Percentiles rank a stretch among this genome's conserved stretches.
Evolutionary conservation across 805 yeast genomes (phyloP).

Genomic region (Metschnikowia rubicola): DNA sequence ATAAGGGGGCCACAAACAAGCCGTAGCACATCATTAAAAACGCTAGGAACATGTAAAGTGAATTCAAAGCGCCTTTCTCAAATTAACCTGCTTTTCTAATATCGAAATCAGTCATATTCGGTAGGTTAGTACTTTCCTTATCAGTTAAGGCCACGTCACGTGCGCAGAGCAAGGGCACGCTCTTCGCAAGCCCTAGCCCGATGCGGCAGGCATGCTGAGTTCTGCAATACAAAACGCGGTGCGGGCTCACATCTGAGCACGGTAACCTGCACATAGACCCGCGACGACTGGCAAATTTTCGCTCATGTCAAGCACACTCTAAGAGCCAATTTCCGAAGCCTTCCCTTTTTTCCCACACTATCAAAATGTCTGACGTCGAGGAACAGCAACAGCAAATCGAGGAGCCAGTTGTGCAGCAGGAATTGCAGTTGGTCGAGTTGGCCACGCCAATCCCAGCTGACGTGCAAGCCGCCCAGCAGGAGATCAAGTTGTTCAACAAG

Average conservation of each 20-base stretch:
- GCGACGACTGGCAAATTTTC: slow-evolving; percentile 7
- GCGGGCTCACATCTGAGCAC: slow-evolving; percentile 17
- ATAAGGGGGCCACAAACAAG: too few species aligned
- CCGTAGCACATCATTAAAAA: too few species aligned
- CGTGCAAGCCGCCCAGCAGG: slow-evolving; percentile 91
- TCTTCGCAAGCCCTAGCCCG: slow-evolving; percentile 12
- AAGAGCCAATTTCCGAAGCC: not conserved
- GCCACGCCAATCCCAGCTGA: slow-evolving; percentile 97
- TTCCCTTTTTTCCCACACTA: slow-evolving; percentile 16
- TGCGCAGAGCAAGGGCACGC: slow-evolving; percentile 17
- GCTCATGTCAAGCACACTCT: not conserved
- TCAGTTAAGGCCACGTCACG: slow-evolving; percentile 11
- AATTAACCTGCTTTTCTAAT: too few species aligned
- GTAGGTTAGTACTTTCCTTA: too few species aligned
- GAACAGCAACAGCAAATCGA: slow-evolving; percentile 44
- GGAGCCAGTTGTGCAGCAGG: slow-evolving; percentile 82
- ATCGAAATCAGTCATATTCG: too few species aligned
- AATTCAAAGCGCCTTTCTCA: too few species aligned
- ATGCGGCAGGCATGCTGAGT: slow-evolving; percentile 18
- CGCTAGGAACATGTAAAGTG: too few species aligned
- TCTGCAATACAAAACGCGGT: slow-evolving; percentile 14
- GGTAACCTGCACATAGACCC: slow-evolving; percentile 14
- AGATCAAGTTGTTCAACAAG: slow-evolving; percentile 98
- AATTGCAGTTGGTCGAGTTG: slow-evolving; percentile 75
- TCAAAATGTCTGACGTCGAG: slow-evolving; percentile 82